Evolutionary conservation across 768 basidiomycete species (phyloP), one percentile per base, ranked within the genome.

Genomic region (Amanita polypyramis): DNA sequence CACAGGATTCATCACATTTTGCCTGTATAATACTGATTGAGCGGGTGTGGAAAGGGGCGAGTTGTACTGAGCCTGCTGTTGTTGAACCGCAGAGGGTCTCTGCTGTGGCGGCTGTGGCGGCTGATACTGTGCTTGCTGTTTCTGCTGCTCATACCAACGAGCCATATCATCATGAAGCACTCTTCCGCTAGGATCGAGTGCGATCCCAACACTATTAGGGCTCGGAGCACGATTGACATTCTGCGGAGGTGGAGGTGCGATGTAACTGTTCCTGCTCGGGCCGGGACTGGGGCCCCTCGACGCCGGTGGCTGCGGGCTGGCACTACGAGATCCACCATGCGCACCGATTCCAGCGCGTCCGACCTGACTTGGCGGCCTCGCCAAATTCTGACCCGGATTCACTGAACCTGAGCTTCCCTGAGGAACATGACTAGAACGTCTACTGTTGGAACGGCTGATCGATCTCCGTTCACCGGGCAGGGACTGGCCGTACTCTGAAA

Each of bases 261-360:
- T 72, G 49, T 65, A 69, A 42, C 59, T 69, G 43, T 61, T 67
- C 37, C 66, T 57, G 45, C 59, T 61, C 1, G 70, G 70, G 7
- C 70, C 68, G 20, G 79, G 83, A 53, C 79, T 80, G 12, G 76
- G 70, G 6, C 70, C 74, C 30, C 75, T 70, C 36, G 75, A 78
- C 11, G 67, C 48, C 14, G 47, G 59, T 9, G 83, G 79, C 42
- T 77, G 73, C 5, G 82, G 79, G 55, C 81, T 84, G 17, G 75
- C 74, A 51, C 74, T 81, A 35, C 79, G 58, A 10, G 77, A 73
- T 27, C 75, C 81, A 21, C 75, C 82, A 60, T 80, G 82, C 14
- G 86, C 82, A 11, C 92, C 93, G 49, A 96, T 80, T 1, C 92
- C 93, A 0, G 80, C 78, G 58, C 84, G 87, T 0, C 85, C 90